Evolutionary conservation across 345 rosid genomes (phyloP).

Genomic region (Citrus mangshanensis): DNA sequence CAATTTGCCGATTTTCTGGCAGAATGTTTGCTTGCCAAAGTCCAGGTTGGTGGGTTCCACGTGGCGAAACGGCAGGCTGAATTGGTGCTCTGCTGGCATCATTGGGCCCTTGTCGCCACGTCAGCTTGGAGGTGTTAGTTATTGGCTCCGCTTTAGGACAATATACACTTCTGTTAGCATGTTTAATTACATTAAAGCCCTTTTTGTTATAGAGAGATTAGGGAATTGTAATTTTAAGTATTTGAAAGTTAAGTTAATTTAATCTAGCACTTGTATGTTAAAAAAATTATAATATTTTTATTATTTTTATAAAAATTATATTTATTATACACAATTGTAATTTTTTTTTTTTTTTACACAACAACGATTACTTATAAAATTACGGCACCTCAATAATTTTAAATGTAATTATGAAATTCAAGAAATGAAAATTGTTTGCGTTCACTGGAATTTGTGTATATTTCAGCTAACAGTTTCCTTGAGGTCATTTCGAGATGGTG

Average conservation of each 20-base stretch:
- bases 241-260: neutral
- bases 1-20: constrained; percentile 92
- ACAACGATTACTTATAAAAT: neutral
- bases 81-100: constrained; percentile 92
- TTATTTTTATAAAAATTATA: no score
- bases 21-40: constrained; percentile 64
- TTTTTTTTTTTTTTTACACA: no score
- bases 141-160: neutral
- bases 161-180: neutral
- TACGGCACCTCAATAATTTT: neutral
- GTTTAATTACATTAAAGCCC: neutral
- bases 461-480: neutral
- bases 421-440: neutral
- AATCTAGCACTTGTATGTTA: accelerated
- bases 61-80: constrained; percentile 86
- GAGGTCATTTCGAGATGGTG: neutral
- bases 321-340: no score
- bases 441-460: neutral
- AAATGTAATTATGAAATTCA: neutral
- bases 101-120: constrained; percentile 73
- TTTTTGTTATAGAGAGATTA: no score
- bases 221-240: neutral
- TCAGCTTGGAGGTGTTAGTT: constrained; percentile 79
- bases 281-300: no score
- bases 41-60: constrained; percentile 81